A percentile compares a stretch with the other conserved stretches of the same genome.
Conservation (phyloP, 169 alveolate species). For the Plasmodium sp. region DNA sequence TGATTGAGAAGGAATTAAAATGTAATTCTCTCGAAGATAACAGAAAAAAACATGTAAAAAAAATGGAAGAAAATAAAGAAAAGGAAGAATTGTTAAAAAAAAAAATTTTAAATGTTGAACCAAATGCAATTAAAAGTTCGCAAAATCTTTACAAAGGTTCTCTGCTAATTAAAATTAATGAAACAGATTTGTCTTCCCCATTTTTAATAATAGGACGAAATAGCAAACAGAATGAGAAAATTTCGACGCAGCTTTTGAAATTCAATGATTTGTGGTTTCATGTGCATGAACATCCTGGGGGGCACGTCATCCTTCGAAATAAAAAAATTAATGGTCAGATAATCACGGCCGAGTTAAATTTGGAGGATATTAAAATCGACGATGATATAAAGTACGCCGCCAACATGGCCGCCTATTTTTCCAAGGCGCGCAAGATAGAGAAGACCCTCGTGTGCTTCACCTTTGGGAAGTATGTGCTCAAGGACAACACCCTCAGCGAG, state of each 20-base stretch:
- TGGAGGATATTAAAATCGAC: constrained; percentile 37
- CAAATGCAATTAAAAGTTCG: constrained; percentile 72
- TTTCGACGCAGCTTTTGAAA: constrained; percentile 79
- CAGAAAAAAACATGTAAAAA: constrained; percentile 59
- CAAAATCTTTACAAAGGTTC: constrained; percentile 79
- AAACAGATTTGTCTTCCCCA: constrained; percentile 79
- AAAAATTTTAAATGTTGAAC: constrained; percentile 72
- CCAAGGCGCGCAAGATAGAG: constrained; percentile 76
- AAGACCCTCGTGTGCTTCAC: constrained; percentile 77
- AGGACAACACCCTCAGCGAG: constrained; percentile 74
- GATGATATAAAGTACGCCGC: constrained; percentile 84
- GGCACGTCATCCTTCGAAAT: constrained; percentile 81
- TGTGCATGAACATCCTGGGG: constrained; percentile 84
- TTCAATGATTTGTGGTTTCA: constrained; percentile 85
- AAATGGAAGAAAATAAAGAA: constrained; percentile 45
- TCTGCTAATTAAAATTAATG: constrained; percentile 74
- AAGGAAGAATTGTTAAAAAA: constrained; percentile 72
- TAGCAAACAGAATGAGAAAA: constrained; percentile 83
- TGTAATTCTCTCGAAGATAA: constrained; percentile 70
- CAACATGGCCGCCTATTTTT: constrained; percentile 82
- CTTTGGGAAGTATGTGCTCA: constrained; percentile 76
- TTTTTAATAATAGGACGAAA: constrained; percentile 82
- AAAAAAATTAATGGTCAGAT: constrained; percentile 64
- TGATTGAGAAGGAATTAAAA: constrained; percentile 73
- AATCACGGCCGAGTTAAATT: constrained; percentile 54